Base-by-base conservation (phyloP, 441 rosid species). In the Croton setiger region DNA sequence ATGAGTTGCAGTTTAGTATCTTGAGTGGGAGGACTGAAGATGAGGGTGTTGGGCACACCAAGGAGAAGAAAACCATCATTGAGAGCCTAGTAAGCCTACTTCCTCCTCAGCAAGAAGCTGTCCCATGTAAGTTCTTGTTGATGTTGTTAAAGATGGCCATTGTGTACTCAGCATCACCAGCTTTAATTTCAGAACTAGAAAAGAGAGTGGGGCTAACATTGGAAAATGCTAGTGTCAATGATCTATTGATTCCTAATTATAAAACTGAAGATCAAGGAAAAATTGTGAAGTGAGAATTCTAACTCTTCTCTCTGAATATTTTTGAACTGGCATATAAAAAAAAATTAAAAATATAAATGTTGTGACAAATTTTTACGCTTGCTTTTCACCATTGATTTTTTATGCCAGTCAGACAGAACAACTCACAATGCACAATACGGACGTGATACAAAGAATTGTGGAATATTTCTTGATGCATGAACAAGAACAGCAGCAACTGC, bases 391-490 rank as follows among this genome's bases (percentile, higher is more conserved):
- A 59, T 64, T 63, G 56, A 63, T 36, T 12, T 21, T 67, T 21
- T 67, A 70, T 47, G 48, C 31, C 86, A 91, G 98, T 57, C 76
- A 87, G 58, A 74, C 71, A 5, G 90, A 89, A 56, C 77, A 73
- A 60, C 65, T 64, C 73, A 82, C 89, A 27, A 83, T 89, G 83
- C 85, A 89, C 78, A 81, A 89, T 62, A 66, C 71, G n/a, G 92
- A 91, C 41, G 87, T 76, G 52, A 90, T 91, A 66, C 89, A 86
- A 58, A 83, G 97, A 71, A 88, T 89, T 60, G 61, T 87, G 12
- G 96, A 89, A 70, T 91, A 85, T 71, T 93, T 79, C 82, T 62
- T 84, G 71, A 84, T 91, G 86, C 88, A 93, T 76, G 94, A 87
- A 67, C 92, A 90, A 60, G 92, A 82, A 55, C 86, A 78, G 70